Conservation (phyloP, 1,139 yeast species). For the Candida tropicalis region DNA sequence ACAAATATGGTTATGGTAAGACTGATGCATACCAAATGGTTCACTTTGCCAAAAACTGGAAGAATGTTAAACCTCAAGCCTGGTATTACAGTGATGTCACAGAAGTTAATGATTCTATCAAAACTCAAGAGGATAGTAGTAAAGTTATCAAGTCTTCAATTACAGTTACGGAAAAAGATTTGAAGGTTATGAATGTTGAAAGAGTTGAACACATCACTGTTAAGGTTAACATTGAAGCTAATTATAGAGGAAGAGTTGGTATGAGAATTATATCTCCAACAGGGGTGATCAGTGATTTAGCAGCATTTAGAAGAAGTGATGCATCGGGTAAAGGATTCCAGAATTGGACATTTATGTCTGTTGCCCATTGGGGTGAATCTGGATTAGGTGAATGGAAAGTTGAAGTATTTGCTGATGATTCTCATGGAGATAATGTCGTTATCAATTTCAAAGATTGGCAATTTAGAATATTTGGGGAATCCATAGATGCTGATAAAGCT, state of each 20-base stretch:
- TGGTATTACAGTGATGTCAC: conserved; percentile 64
- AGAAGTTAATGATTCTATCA: conserved; percentile 31
- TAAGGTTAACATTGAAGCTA: conserved; percentile 67
- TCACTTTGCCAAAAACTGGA: conserved; percentile 75
- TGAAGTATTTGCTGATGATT: conserved; percentile 47
- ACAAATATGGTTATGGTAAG: conserved; percentile 90
- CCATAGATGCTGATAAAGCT: conserved; percentile 63
- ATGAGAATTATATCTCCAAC: conserved; percentile 72
- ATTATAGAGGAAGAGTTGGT: conserved; percentile 69
- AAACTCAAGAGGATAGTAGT: conserved; percentile 22
- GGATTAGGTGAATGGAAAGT: conserved; percentile 86
- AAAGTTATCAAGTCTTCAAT: conserved; percentile 44
- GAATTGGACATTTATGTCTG: conserved; percentile 96
- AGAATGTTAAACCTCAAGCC: conserved; percentile 85
- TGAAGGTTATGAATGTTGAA: conserved; percentile 62
- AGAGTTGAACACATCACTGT: conserved; percentile 86
- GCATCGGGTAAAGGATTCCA: conserved; percentile 57
- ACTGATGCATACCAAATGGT: conserved; percentile 82
- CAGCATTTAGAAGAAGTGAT: conserved; percentile 70
- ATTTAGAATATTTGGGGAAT: conserved; percentile 80
- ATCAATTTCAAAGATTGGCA: conserved; percentile 72
- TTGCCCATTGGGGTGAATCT: conserved; percentile 95
- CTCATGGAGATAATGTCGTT: conserved; percentile 23
- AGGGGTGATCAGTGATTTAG: conserved; percentile 75
- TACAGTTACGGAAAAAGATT: conserved; percentile 49